Percentiles rank a stretch among this genome's conserved stretches.
Conservation (phyloP, 129 eudicot genomes). For the Centrapalus pauciflorus region DNA sequence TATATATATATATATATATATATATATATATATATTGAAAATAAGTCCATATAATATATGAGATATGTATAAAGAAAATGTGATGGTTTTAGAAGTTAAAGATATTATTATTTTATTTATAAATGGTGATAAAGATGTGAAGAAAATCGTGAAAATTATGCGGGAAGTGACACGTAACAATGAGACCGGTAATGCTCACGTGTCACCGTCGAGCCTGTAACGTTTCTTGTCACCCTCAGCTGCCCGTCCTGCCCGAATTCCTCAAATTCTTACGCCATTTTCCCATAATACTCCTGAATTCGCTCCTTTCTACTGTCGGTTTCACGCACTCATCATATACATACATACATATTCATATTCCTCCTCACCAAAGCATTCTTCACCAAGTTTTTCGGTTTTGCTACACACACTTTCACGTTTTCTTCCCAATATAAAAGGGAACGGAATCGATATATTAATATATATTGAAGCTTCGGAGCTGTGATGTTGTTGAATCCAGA, state of each 20-base stretch:
- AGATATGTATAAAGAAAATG: too few species aligned
- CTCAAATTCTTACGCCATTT: constrained; percentile 2
- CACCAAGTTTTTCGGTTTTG: neutral
- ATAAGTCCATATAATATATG: too few species aligned
- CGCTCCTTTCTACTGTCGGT: constrained; percentile 1
- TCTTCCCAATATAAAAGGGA: neutral
- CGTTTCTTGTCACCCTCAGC: neutral
- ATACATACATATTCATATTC: neutral
- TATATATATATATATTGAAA: too few species aligned
- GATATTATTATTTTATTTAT: neutral
- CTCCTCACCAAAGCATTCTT: neutral
- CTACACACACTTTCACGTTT: neutral
- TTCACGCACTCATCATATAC: neutral
- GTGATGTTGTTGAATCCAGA: neutral
- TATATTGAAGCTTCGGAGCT: constrained; percentile 6
- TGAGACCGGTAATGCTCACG: neutral
- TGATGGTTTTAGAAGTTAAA: too few species aligned
- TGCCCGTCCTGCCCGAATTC: constrained; percentile 6
- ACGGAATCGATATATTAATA: neutral
- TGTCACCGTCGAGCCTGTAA: neutral
- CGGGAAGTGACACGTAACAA: constrained; percentile 10
- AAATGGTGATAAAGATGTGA: neutral
- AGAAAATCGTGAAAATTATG: neutral
- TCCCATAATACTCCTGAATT: neutral
- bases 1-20: too few species aligned